These are phyloP conservation scores for Phytophthora kernoviae DNA, from an alignment of 352 stramenopile genomes.

Conservation along the genomic window DNA sequence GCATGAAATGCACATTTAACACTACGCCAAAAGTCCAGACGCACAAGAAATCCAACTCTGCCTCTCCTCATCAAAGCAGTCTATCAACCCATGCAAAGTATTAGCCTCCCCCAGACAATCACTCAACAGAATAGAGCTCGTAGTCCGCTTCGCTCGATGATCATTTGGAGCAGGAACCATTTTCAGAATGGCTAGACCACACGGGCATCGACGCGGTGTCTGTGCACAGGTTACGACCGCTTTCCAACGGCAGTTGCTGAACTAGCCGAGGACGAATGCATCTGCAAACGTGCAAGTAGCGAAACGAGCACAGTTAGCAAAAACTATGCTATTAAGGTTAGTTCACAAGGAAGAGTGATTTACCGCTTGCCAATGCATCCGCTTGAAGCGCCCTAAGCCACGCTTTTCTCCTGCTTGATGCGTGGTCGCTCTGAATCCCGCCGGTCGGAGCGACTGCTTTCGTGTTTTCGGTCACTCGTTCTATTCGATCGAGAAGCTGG, in stretches of 20 bases:
- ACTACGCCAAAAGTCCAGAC: too few species aligned
- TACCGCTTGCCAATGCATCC: background rate
- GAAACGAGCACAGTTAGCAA: too few species aligned
- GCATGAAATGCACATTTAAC: background rate
- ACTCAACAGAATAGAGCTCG: background rate
- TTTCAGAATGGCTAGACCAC: too few species aligned
- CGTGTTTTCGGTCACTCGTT: constrained; percentile 21
- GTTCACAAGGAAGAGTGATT: constrained; percentile 8
- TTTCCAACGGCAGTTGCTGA: too few species aligned
- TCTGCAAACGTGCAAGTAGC: too few species aligned
- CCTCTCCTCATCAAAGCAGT: background rate
- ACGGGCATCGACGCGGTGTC: too few species aligned
- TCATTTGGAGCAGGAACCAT: too few species aligned
- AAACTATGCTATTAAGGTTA: background rate
- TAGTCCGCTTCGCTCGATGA: too few species aligned
- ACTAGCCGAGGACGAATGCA: too few species aligned
- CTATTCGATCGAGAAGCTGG: constrained; percentile 17
- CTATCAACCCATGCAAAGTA: background rate
- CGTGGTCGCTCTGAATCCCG: constrained; percentile 26
- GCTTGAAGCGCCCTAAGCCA: constrained; percentile 16
- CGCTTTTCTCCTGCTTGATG: constrained; percentile 42
- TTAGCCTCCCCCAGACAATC: background rate
- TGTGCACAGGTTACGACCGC: too few species aligned
- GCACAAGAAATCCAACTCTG: background rate
- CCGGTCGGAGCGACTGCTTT: constrained; percentile 3